Evolutionary conservation across 1,284 basidiomycete species (phyloP), one percentile per base, ranked within the genome.

Genomic region (Stereum hirsutum): DNA sequence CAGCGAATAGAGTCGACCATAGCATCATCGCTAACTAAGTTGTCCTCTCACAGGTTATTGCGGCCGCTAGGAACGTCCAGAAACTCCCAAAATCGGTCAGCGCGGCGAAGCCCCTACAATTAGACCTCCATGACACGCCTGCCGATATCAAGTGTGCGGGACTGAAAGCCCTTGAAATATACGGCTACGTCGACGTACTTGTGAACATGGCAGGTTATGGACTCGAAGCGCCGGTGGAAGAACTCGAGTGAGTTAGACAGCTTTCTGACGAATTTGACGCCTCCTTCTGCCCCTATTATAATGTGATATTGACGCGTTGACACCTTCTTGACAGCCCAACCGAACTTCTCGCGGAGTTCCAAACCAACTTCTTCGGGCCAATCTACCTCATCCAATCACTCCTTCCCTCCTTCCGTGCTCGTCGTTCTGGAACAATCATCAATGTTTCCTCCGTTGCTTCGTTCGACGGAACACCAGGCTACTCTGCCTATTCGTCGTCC

Each of bases 291-390:
- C n/a, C n/a, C n/a, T n/a, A n/a, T 23, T 6, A 23, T 19, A 34
- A 5, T 19, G 17, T 17, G 10, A 2, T 7, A 41, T 20, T 11
- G 6, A 8, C 20, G 10, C 12, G 6, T 14, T 2, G 23, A 10
- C 7, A 31, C 39, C 21, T 33, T 17, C 14, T 20, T 24, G n/a
- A n/a, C 44, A 57, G 53, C 25, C 8, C 52, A n/a, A 44, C 42
- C 17, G 53, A 54, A n/a, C 41, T 57, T 24, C 49, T 47, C 23
- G 46, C 36, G n/a, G 53, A 61, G 40, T 62, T 59, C 53, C 54
- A 59, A 40, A 52, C 53, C 15, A 60, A 61, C 45, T 43, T 63
- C 8, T 63, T 62, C 41, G 58, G 59, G 5, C 49, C 54, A 12
- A 44, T 62, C 37, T 55, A 57, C 11, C 52, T 62, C 45, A 61